A percentile compares a stretch with the other conserved stretches of the same genome.
Conservation (phyloP, 2,329 filamentous ascomycete species). For the Pseudocercospora fijiensis region DNA sequence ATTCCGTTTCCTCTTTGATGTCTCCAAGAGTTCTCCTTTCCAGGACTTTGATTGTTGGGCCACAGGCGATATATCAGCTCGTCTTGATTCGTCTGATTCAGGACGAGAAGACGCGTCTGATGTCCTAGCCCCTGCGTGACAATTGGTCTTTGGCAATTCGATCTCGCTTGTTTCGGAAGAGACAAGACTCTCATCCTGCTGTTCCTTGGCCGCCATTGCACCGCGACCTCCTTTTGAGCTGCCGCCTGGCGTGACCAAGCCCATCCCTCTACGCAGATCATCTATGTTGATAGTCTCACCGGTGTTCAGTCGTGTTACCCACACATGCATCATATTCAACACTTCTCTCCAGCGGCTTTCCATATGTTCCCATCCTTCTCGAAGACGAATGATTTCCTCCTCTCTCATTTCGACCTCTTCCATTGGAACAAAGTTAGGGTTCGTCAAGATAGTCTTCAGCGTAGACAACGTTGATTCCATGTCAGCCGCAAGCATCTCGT, state of each 20-base stretch:
- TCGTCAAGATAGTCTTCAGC: conserved; percentile 80
- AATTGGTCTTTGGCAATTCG: conserved; percentile 15
- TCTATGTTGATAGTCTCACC: conserved; percentile 66
- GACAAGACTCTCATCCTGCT: conserved; percentile 31
- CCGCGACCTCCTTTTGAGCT: conserved; percentile 13
- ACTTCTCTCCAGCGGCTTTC: conserved; percentile 87
- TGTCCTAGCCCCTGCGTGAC: neutral
- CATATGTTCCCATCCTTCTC: conserved; percentile 90
- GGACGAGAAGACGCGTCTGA: neutral
- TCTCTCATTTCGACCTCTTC: conserved; percentile 93
- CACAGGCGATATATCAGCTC: conserved; percentile 5
- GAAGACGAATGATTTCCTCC: conserved; percentile 79
- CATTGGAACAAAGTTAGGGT: conserved; percentile 92
- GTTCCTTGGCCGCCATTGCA: conserved; percentile 27
- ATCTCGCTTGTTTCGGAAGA: conserved; percentile 35
- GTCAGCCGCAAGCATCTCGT: conserved; percentile 69
- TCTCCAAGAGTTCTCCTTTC: conserved; percentile 12
- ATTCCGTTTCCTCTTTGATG: conserved; percentile 34
- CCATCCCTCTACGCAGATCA: conserved; percentile 61
- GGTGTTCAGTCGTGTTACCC: conserved; percentile 78
- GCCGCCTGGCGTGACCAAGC: conserved; percentile 47
- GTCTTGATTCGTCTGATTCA: conserved; percentile 9
- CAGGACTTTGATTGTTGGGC: neutral
- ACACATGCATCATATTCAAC: conserved; percentile 84
- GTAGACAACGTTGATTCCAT: conserved; percentile 78